These are phyloP conservation scores for Annona cherimola DNA, from an alignment of 164 flowering plant genomes.

Conservation along the genomic window DNA sequence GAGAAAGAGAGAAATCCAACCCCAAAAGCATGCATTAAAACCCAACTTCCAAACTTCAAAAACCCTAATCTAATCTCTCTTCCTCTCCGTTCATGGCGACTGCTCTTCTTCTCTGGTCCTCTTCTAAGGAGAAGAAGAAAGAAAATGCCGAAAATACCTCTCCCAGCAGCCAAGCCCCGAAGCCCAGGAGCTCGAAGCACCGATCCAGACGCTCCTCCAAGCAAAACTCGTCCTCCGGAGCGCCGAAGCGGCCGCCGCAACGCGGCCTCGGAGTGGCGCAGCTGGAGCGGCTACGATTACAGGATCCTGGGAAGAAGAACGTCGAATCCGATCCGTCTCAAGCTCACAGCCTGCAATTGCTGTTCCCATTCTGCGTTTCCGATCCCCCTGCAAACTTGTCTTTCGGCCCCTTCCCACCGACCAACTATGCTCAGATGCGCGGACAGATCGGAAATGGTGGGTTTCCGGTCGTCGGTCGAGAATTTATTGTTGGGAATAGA, in stretches of 20 bases:
- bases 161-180: background rate
- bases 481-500: background rate
- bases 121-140: constrained; percentile 3
- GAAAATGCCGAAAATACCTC: background rate
- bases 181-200: constrained; percentile 1
- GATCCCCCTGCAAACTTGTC: constrained; percentile 2
- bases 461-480: background rate
- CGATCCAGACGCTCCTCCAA: constrained; percentile 11
- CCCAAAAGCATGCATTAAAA: background rate
- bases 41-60: background rate
- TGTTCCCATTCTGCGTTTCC: constrained; percentile 5
- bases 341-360: background rate
- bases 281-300: constrained; percentile 46
- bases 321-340: constrained; percentile 13
- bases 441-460: background rate
- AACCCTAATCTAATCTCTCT: background rate
- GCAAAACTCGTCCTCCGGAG: background rate
- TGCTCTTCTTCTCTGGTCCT: constrained; percentile 10
- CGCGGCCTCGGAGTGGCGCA: constrained; percentile 72
- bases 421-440: background rate
- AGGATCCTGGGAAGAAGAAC: constrained; percentile 38
- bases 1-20: background rate
- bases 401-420: background rate
- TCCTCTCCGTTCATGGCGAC: constrained; percentile 12
- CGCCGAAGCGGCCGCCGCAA: constrained; percentile 37